Evolutionary conservation across 768 basidiomycete species (phyloP).

Genomic region (Chlorophyllum brunneum): DNA sequence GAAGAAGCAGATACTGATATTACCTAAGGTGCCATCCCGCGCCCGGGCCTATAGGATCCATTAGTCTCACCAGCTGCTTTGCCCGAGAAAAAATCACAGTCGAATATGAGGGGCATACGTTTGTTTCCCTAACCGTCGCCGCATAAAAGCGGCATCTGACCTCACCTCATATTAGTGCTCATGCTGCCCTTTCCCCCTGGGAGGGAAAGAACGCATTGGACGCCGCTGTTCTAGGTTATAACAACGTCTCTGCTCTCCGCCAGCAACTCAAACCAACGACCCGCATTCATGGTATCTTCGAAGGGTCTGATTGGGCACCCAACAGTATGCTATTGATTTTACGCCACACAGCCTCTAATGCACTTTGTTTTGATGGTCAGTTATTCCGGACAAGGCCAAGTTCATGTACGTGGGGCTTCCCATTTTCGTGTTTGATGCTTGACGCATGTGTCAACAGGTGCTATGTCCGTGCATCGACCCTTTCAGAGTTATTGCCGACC

Average conservation of each 20-base stretch:
- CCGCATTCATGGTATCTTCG: conserved; percentile 77
- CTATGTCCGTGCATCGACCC: conserved; percentile 69
- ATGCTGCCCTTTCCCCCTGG: conserved; percentile 80
- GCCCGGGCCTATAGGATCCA: conserved; percentile 66
- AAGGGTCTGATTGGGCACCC: conserved; percentile 70
- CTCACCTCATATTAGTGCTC: conserved; percentile 44
- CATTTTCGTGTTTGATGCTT: not conserved
- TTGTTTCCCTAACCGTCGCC: conserved; percentile 13
- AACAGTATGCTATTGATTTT: conserved; percentile 45
- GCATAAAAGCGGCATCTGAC: not conserved
- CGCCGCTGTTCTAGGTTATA: conserved; percentile 84
- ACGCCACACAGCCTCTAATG: not conserved
- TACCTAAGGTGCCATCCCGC: conserved; percentile 74
- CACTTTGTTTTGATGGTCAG: conserved; percentile 32
- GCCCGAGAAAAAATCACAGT: conserved; percentile 60
- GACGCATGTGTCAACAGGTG: conserved; percentile 36
- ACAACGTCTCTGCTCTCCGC: conserved; percentile 71
- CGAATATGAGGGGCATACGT: conserved; percentile 77
- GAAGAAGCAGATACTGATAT: not conserved
- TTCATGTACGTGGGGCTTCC: conserved; percentile 45
- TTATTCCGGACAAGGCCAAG: conserved; percentile 79
- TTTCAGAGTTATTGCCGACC: conserved; percentile 56
- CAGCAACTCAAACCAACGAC: conserved; percentile 79
- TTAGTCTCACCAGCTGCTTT: conserved; percentile 61
- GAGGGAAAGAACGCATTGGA: conserved; percentile 82